Percentiles rank a stretch among this genome's conserved stretches.
Conservation (phyloP, 139 green algal genomes). For the Nannochloris sp. region DNA sequence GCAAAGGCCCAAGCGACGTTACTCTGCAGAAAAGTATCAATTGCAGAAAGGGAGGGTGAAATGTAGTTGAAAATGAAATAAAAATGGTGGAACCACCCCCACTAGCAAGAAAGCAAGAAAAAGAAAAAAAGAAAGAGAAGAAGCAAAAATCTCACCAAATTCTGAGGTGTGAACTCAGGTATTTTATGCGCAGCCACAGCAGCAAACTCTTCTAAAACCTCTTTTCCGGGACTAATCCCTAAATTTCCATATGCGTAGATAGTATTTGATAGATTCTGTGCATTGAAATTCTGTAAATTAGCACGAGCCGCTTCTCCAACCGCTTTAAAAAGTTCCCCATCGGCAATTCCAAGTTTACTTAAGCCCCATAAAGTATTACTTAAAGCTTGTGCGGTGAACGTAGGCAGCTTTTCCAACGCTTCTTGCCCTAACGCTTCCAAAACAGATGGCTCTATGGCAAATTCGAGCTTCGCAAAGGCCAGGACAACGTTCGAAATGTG, state of each 20-base stretch:
- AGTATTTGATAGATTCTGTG: conserved; percentile 49
- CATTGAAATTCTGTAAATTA: conserved; percentile 40
- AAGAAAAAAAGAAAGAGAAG: too few relatives aligned
- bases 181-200: conserved; percentile 12
- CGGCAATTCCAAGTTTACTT: conserved; percentile 34
- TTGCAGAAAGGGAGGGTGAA: too few relatives aligned
- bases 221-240: conserved; percentile 8
- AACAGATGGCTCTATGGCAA: conserved; percentile 4
- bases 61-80: too few relatives aligned
- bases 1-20: conserved; percentile 39
- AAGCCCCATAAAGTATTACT: conserved; percentile 57
- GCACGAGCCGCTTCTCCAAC: conserved; percentile 11
- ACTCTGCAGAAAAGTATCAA: background rate
- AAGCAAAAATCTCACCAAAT: too few relatives aligned
- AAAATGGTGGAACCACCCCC: too few relatives aligned
- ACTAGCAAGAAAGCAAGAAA: too few relatives aligned
- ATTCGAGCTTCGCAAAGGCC: conserved; percentile 48
- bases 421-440: conserved; percentile 4
- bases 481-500: conserved; percentile 26
- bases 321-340: conserved; percentile 27
- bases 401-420: conserved; percentile 2
- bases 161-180: conserved; percentile 29
- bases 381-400: conserved; percentile 43
- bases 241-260: conserved; percentile 35
- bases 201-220: conserved; percentile 32